phyloP scores from a whole-genome alignment of 2,329 filamentous ascomycete species.

The Colletotrichum sp. region DNA sequence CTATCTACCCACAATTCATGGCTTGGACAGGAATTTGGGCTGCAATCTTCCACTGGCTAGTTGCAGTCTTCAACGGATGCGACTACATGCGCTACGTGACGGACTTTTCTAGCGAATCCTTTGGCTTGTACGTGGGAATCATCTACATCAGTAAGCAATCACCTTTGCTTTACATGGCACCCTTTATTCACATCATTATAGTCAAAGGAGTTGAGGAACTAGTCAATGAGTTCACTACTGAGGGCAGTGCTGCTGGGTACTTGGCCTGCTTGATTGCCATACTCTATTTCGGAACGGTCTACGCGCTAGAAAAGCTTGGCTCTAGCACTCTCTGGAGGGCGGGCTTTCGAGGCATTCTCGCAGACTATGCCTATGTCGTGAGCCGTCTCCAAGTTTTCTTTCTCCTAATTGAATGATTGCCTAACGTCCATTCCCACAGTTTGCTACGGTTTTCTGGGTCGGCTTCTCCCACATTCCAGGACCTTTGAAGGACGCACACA shows the following conservation, averaged over 20 bases:
- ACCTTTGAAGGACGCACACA: conserved; percentile 41
- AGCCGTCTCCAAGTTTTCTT: neutral
- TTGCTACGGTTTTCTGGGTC: conserved; percentile 57
- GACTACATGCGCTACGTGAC: conserved; percentile 66
- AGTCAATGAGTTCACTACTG: conserved; percentile 48
- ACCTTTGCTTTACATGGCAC: conserved; percentile 47
- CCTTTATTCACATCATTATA: neutral
- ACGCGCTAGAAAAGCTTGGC: conserved; percentile 53
- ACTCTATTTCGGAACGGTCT: conserved; percentile 54
- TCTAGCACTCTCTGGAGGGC: conserved; percentile 47
- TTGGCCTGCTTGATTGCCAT: conserved; percentile 36
- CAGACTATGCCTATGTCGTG: conserved; percentile 58
- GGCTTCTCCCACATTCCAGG: conserved; percentile 59
- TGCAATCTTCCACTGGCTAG: conserved; percentile 62
- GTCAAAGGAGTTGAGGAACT: conserved; percentile 54
- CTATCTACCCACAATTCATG: conserved; percentile 59
- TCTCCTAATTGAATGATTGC: neutral
- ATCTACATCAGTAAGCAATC: conserved; percentile 53
- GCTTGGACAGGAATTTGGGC: conserved; percentile 63
- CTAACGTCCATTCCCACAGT: conserved; percentile 26
- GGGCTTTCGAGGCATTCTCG: conserved; percentile 47
- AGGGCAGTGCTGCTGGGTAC: conserved; percentile 47
- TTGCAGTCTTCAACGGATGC: conserved; percentile 55
- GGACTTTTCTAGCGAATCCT: conserved; percentile 58
- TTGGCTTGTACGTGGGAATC: conserved; percentile 61